A percentile compares a stretch with the other conserved stretches of the same genome.
phyloP scores from a whole-genome alignment of 2,329 filamentous ascomycete species.

The Trichoderma afroharzianum region DNA sequence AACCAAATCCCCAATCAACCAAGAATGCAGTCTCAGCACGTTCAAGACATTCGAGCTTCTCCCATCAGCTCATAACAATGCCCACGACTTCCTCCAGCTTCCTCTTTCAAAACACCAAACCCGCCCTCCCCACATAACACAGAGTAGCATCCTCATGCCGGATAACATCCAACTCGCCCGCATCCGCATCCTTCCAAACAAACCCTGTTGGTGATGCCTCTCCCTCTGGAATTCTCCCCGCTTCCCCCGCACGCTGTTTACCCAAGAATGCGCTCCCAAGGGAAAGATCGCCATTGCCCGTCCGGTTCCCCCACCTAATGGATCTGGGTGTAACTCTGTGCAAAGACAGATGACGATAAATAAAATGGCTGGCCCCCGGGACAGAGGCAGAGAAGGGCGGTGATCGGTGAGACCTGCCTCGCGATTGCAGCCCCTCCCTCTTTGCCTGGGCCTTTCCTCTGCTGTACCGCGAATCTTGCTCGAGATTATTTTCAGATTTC shows the following conservation, averaged over 20 bases:
- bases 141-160: neutral
- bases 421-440: conserved; percentile 2
- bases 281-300: conserved; percentile 1
- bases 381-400: neutral
- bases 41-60: neutral
- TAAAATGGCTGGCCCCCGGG: conserved; percentile 11
- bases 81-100: neutral
- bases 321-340: conserved; percentile 12
- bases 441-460: neutral
- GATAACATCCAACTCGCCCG: conserved; percentile 8
- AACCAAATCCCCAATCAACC: neutral
- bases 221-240: neutral
- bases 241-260: conserved; percentile 16
- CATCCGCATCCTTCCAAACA: neutral
- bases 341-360: conserved; percentile 6
- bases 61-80: neutral
- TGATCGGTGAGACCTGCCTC: conserved; percentile 3
- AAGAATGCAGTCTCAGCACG: neutral
- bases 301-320: conserved; percentile 1
- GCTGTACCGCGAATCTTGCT: neutral
- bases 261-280: neutral
- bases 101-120: conserved; percentile 8
- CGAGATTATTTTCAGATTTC: neutral
- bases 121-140: neutral
- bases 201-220: neutral